A percentile compares a stretch with the other conserved stretches of the same genome.
Evolutionary conservation across 148 eudicot genomes (phyloP).

Genomic region (Dianthus caryophyllus): DNA sequence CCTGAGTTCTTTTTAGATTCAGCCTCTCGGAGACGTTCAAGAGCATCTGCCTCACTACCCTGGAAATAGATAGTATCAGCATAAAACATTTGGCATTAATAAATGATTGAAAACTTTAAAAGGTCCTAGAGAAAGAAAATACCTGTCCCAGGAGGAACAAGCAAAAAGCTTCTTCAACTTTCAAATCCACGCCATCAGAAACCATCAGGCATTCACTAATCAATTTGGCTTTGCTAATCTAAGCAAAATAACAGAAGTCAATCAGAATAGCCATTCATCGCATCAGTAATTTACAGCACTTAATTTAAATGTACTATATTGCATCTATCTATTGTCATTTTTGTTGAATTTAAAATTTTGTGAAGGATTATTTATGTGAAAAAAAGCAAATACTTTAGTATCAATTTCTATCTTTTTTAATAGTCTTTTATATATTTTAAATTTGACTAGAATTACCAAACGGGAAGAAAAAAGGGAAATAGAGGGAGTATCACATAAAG

Average conservation of each 20-base stretch:
- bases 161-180: conserved; percentile 88
- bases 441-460: too few species aligned
- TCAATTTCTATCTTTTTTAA: too few species aligned
- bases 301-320: too few species aligned
- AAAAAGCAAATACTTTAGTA: too few species aligned
- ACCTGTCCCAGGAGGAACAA: conserved; percentile 91
- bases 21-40: conserved; percentile 64
- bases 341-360: too few species aligned
- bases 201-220: conserved; percentile 78
- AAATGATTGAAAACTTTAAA: conserved; percentile 2
- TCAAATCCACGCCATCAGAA: conserved; percentile 82
- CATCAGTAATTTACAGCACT: neutral
- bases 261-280: neutral
- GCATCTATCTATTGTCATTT: too few species aligned
- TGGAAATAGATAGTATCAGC: conserved; percentile 26
- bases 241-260: conserved; percentile 30
- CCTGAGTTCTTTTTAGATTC: conserved; percentile 41
- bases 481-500: too few species aligned
- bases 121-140: conserved; percentile 8
- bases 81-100: neutral
- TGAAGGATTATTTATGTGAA: too few species aligned
- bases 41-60: conserved; percentile 81
- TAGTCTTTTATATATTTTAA: too few species aligned
- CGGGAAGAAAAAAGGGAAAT: too few species aligned
- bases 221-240: conserved; percentile 82